Evolutionary conservation across 2,329 filamentous ascomycete genomes (phyloP).

Genomic region (Pestalotiopsis sp.): DNA sequence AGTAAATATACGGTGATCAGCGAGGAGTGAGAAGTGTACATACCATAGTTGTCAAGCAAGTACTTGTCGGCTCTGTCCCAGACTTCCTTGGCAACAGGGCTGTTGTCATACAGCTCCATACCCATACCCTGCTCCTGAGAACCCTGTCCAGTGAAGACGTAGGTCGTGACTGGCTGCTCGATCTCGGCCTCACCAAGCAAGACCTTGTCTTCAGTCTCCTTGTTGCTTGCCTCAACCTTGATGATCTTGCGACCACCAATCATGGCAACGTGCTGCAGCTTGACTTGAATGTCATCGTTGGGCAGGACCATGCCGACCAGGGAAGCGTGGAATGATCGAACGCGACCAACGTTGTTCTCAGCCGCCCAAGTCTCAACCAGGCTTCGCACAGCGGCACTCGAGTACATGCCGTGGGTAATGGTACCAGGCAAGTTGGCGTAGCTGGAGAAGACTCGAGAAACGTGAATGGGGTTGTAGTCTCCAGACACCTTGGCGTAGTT

Average conservation of each 20-base stretch:
- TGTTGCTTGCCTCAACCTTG: constrained; percentile 95
- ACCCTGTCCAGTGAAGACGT: constrained; percentile 97
- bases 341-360: constrained; percentile 96
- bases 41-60: constrained; percentile 97
- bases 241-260: constrained; percentile 98
- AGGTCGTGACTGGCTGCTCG: constrained; percentile 94
- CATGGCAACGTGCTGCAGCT: constrained; percentile 96
- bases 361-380: constrained; percentile 98
- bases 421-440: constrained; percentile 96
- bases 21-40: constrained; percentile 32
- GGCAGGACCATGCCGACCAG: constrained; percentile 99
- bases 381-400: constrained; percentile 92
- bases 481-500: constrained; percentile 97
- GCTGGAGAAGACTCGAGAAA: constrained; percentile 92
- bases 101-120: constrained; percentile 97
- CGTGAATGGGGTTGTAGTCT: constrained; percentile 98
- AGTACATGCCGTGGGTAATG: constrained; percentile 99
- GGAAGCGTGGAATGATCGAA: constrained; percentile 94
- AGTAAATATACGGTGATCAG: constrained; percentile 9
- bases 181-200: constrained; percentile 94
- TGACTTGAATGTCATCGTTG: constrained; percentile 93
- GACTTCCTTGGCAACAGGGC: constrained; percentile 91
- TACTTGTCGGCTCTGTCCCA: constrained; percentile 98
- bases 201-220: constrained; percentile 95
- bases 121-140: constrained; percentile 99